These are phyloP conservation scores for Penicillium malachiteum DNA, from an alignment of 495 filamentous ascomycete genomes.

Conservation along the genomic window DNA sequence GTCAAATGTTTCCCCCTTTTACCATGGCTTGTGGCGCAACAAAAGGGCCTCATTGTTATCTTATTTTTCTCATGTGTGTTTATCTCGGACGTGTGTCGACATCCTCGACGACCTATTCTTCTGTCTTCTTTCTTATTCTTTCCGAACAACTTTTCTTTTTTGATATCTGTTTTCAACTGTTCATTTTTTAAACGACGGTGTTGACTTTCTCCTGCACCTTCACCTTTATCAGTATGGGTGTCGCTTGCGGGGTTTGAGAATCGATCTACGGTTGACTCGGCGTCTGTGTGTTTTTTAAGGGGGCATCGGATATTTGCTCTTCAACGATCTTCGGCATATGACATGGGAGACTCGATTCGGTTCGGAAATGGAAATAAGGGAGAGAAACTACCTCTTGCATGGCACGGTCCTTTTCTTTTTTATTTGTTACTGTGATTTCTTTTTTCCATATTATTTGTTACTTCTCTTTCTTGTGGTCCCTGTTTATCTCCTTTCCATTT, in stretches of 20 bases:
- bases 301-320: slow-evolving; percentile 13
- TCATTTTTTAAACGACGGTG: slow-evolving; percentile 12
- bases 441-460: slow-evolving; percentile 16
- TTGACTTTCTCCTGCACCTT: slow-evolving; percentile 11
- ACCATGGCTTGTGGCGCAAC: slow-evolving; percentile 43
- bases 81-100: slow-evolving; percentile 17
- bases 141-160: slow-evolving; percentile 20
- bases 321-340: slow-evolving; percentile 27
- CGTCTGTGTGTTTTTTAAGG: slow-evolving; percentile 24
- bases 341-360: slow-evolving; percentile 15
- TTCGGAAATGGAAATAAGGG: slow-evolving; percentile 24
- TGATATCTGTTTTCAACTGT: slow-evolving; percentile 2
- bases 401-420: slow-evolving; percentile 10
- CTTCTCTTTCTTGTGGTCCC: neutral
- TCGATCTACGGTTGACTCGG: slow-evolving; percentile 15
- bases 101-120: slow-evolving; percentile 12
- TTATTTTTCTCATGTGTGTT: slow-evolving; percentile 18
- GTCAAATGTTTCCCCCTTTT: slow-evolving; percentile 21
- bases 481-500: slow-evolving; percentile 18
- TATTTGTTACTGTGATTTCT: slow-evolving; percentile 20
- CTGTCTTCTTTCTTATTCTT: slow-evolving; percentile 21
- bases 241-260: slow-evolving; percentile 9
- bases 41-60: slow-evolving; percentile 29
- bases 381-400: slow-evolving; percentile 20
- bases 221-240: slow-evolving; percentile 17